Evolutionary conservation across 129 eudicot species (phyloP).

Genomic region (Glebionis coronaria): DNA sequence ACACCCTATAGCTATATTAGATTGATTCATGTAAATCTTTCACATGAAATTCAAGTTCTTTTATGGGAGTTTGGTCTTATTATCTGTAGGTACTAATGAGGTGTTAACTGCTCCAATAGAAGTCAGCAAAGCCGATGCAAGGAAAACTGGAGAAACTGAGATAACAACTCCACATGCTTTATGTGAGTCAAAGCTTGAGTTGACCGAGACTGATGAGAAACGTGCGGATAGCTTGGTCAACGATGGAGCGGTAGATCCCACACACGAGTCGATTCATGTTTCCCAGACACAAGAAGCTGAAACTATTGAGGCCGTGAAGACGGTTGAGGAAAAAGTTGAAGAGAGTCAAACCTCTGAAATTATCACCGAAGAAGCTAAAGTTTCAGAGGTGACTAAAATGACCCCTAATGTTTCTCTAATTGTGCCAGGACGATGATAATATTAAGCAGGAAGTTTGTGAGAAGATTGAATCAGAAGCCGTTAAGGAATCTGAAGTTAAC

Average conservation of each 20-base stretch:
- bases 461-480: conserved; percentile 21
- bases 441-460: conserved; percentile 3
- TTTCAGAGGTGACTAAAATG: conserved; percentile 12
- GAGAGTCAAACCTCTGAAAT: conserved; percentile 16
- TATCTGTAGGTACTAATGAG: conserved; percentile 25
- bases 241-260: conserved; percentile 27
- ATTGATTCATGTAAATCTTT: not conserved
- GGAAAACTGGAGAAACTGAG: too few relatives aligned
- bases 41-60: not conserved
- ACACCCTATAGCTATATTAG: not conserved
- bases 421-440: conserved; percentile 8
- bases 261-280: too few relatives aligned
- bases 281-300: too few relatives aligned
- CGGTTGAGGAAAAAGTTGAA: conserved; percentile 18
- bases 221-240: conserved; percentile 5
- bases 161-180: too few relatives aligned
- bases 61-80: conserved; percentile 9
- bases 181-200: conserved; percentile 18
- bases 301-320: too few relatives aligned
- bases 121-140: too few relatives aligned
- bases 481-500: conserved; percentile 15
- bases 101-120: conserved; percentile 12
- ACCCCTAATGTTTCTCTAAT: conserved; percentile 11
- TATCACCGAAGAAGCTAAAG: conserved; percentile 19
- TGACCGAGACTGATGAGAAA: conserved; percentile 4